A percentile compares a stretch with the other conserved stretches of the same genome.
These are phyloP conservation scores for Coniophora puteana DNA, from an alignment of 1,284 basidiomycete species.

Conservation along the genomic window DNA sequence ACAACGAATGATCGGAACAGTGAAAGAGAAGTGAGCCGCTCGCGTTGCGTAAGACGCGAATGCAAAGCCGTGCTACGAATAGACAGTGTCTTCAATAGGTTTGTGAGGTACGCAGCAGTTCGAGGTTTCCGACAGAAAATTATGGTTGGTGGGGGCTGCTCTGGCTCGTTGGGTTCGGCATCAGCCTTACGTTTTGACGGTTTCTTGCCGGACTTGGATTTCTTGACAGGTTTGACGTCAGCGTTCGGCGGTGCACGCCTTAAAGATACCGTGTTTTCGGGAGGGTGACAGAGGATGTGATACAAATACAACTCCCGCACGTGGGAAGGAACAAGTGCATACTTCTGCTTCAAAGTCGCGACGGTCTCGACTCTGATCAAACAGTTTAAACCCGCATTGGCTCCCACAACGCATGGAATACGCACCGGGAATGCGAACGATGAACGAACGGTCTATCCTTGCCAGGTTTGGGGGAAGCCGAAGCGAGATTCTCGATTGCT, in stretches of 20 bases:
- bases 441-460: slow-evolving; percentile 89
- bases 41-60: slow-evolving; percentile 88
- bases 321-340: slow-evolving; percentile 93
- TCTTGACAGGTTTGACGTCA: slow-evolving; percentile 23
- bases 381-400: neutral
- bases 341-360: slow-evolving; percentile 81
- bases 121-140: slow-evolving; percentile 90
- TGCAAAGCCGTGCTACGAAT: slow-evolving; percentile 91
- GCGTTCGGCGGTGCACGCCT: slow-evolving; percentile 58
- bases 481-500: slow-evolving; percentile 79
- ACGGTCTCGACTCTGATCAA: slow-evolving; percentile 78
- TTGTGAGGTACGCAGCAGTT: slow-evolving; percentile 88
- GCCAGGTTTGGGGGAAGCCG: slow-evolving; percentile 72
- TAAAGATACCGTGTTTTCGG: slow-evolving; percentile 68
- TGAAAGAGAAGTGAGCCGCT: slow-evolving; percentile 79
- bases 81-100: slow-evolving; percentile 72
- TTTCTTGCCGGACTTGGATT: slow-evolving; percentile 25
- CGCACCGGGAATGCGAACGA: slow-evolving; percentile 74
- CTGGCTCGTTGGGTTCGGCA: slow-evolving; percentile 47
- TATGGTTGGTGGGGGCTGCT: slow-evolving; percentile 87
- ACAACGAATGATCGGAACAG: slow-evolving; percentile 88
- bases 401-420: slow-evolving; percentile 10
- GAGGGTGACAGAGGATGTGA: slow-evolving; percentile 86
- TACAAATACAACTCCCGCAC: slow-evolving; percentile 93
- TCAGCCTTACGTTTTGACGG: slow-evolving; percentile 31